These are phyloP conservation scores for Gaeumannomyces tritici DNA, from an alignment of 2,329 filamentous ascomycete species.

Conservation along the genomic window DNA sequence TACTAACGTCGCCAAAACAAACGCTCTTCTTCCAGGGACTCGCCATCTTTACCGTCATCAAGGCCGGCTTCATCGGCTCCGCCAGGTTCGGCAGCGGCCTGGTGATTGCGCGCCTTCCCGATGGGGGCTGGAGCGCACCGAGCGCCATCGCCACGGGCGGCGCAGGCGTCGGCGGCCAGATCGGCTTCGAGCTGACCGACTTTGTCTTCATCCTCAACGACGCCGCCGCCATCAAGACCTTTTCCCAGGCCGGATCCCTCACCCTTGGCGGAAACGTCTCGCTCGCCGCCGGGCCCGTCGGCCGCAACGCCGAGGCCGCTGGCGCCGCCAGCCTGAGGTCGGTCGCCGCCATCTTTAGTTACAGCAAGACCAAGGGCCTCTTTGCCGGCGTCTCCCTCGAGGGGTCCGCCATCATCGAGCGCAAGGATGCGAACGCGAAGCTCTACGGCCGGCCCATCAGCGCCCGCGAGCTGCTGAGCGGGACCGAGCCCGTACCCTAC, in stretches of 20 bases:
- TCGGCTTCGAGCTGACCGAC: constrained; percentile 80
- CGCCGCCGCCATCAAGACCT: constrained; percentile 76
- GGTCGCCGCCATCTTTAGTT: constrained; percentile 88
- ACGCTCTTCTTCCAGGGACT: constrained; percentile 45
- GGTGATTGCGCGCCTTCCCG: constrained; percentile 68
- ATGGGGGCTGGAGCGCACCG: constrained; percentile 74
- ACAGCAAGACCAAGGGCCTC: constrained; percentile 94
- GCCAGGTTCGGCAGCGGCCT: constrained; percentile 74
- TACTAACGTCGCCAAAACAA: not conserved
- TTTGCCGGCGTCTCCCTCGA: constrained; percentile 95
- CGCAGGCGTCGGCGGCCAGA: constrained; percentile 76
- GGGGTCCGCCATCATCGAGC: constrained; percentile 85
- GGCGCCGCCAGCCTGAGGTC: constrained; percentile 85
- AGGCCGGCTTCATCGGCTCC: constrained; percentile 77
- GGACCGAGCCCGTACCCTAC: constrained; percentile 66
- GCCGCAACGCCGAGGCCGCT: constrained; percentile 90
- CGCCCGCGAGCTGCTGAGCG: constrained; percentile 72
- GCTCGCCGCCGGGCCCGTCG: constrained; percentile 86
- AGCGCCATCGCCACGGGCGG: constrained; percentile 73
- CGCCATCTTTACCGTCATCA: constrained; percentile 77
- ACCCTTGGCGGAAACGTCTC: constrained; percentile 95
- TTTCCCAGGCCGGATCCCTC: constrained; percentile 83
- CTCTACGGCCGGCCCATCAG: constrained; percentile 79
- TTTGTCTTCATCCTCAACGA: constrained; percentile 99
- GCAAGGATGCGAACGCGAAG: constrained; percentile 94